Evolutionary conservation across 2,329 filamentous ascomycete species (phyloP), one percentile per base, ranked within the genome.

Genomic region (Paracoccidioides brasiliensis): DNA sequence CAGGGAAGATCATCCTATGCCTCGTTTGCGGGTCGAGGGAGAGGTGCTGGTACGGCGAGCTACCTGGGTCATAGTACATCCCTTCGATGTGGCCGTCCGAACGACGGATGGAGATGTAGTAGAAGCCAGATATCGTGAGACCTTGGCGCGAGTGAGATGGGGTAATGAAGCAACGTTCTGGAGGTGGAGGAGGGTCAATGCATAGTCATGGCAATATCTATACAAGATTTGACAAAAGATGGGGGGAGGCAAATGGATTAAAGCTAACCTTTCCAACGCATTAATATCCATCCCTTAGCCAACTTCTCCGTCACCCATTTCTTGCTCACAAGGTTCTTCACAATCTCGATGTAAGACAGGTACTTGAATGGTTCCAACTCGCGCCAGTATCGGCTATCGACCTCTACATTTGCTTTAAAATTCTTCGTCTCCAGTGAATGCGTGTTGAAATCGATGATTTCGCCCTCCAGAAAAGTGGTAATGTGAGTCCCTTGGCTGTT

Each of bases 401-500:
- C 70, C 15, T 75, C 72, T 3, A 70, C 65, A 57, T 73, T 70
- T 41, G 74, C 72, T 53, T 74, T 71, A 60, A 75, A 75, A 57
- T 69, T 72, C 59, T 74, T 74, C 9, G 74, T 77, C 58, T 76
- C 72, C 10, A 77, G 62, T 0, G 72, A 74, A 57, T 76, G 71
- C 2, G 63, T 70, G 59, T 74, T 73, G 60, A 86, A 81, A 64
- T 86, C 83, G 58, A 86, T 79, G 57, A 86, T 84, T 64, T 86
- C 83, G 55, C 83, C 83, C 71, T 85, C 82, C 46, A 85, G 74
- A 63, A 81, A 85, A 2, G 59, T 62, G 32, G 60, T 55, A 56
- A 85, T 85, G 57, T 75, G 74, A 14, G 72, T 71, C 52, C 69
- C 68, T 52, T 69, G 68, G 3, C 67, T 69, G 15, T 67, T 64